Evolutionary conservation across 169 alveolate species (phyloP).

Genomic region (Cryptosporidium canis): DNA sequence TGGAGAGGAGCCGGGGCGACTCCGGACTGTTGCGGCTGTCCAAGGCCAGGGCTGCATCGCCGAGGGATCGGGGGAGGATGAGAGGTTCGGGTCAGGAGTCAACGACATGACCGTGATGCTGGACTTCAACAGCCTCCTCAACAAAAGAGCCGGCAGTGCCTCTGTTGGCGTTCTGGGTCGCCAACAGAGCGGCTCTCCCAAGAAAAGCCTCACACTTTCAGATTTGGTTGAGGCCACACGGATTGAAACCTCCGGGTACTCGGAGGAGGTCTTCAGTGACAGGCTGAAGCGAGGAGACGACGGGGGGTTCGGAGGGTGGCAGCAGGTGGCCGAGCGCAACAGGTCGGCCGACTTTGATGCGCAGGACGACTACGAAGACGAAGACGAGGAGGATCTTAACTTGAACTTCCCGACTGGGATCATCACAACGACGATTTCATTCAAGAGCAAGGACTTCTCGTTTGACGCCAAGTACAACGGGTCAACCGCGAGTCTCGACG

Average conservation of each 20-base stretch:
- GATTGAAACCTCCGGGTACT: background rate
- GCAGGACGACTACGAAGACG: background rate
- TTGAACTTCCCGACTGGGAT: constrained; percentile 65
- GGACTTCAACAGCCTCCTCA: constrained; percentile 16
- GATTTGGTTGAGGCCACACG: background rate
- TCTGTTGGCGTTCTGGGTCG: background rate
- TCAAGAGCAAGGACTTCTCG: background rate
- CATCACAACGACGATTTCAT: constrained; percentile 10
- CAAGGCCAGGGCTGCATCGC: background rate
- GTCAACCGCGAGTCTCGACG: background rate
- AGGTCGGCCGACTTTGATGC: background rate
- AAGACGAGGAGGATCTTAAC: constrained; percentile 53
- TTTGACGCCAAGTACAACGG: background rate
- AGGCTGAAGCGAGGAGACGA: background rate
- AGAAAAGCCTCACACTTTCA: background rate
- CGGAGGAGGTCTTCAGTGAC: background rate
- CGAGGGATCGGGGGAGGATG: background rate
- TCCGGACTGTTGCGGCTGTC: background rate
- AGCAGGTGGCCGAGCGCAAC: background rate
- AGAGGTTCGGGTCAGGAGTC: background rate
- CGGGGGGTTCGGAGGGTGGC: background rate
- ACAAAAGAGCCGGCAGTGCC: background rate
- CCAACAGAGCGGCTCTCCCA: background rate
- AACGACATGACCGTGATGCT: constrained; percentile 70
- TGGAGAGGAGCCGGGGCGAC: background rate